Conservation (phyloP, 1,139 yeast genomes). For the Nadsonia commutata region DNA sequence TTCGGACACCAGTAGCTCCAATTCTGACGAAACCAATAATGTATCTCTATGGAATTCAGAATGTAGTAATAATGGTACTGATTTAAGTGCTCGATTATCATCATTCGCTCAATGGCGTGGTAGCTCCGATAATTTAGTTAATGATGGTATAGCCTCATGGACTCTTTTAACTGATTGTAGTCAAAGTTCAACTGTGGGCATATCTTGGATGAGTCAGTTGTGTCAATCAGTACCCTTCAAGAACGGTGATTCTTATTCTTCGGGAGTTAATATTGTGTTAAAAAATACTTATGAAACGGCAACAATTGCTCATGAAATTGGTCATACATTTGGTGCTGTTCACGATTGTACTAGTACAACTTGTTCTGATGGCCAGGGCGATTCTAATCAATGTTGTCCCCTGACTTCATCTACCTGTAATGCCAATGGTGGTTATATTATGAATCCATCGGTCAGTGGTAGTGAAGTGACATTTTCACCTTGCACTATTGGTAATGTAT, state of each 20-base stretch:
- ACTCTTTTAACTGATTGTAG: conserved; percentile 23
- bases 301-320: conserved; percentile 28
- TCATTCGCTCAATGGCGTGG: conserved; percentile 24
- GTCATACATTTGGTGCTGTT: conserved; percentile 30
- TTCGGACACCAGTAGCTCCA: conserved; percentile 16
- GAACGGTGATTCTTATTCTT: conserved; percentile 15
- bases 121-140: conserved; percentile 8
- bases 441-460: conserved; percentile 25
- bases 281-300: conserved; percentile 23
- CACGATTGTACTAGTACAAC: conserved; percentile 27
- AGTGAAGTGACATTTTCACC: conserved; percentile 20
- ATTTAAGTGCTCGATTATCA: conserved; percentile 15
- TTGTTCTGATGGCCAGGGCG: conserved; percentile 19
- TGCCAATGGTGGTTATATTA: conserved; percentile 23
- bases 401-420: conserved; percentile 17
- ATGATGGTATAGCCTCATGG: conserved; percentile 26
- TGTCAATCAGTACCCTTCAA: conserved; percentile 16
- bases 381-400: conserved; percentile 25
- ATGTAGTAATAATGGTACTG: conserved; percentile 19
- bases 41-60: conserved; percentile 20
- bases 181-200: conserved; percentile 24
- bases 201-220: conserved; percentile 27
- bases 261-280: conserved; percentile 25
- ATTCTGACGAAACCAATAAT: conserved; percentile 9
- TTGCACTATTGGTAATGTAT: conserved; percentile 26